Base-by-base conservation (phyloP, 2,329 filamentous ascomycete species). In the Leptoxyphium fumago region DNA sequence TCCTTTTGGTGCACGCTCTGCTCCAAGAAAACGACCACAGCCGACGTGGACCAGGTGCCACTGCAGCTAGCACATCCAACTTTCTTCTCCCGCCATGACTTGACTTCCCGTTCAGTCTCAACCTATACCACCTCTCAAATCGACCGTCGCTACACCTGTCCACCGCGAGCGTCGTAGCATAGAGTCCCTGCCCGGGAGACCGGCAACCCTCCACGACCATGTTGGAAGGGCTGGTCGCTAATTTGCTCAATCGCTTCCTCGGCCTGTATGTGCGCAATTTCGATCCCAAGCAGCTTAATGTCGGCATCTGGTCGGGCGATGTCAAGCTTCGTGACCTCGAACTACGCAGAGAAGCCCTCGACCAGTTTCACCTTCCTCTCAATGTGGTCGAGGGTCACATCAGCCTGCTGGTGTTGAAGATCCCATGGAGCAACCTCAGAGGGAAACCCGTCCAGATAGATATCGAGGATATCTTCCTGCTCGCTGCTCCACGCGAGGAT, bases 261-360 rank as follows among this genome's bases (percentile, higher is more conserved):
- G 93, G 91, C 74, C 94, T 96, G 83, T 98, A 98, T 66, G 89
- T 99, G 66, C 88, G 94, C 75, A 96, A 98, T 68, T 98, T 99
- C 63, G 91, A 99, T 65, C 86, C 91, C 44, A 83, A 86, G 58
- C 91, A 98, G 70, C 75, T 99, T 52, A 98, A 98, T 62, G 88
- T 98, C 50, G 91, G 93, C 50, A 98, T 98, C 58, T 98, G 89
- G 91, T 94, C 85, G 17, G 91, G 93, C 56, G 91, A 99, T 69
- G 91, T 98, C 58, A 94, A 94, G 68, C 74, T 99, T 39, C 80
- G 81, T 48, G 81, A 98, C 57, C 80, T 99, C 46, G 84, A 98
- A 68, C 75, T 99, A 40, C 85, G 88, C 45, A 78, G 84, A 46
- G 91, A 98, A 71, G 91, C 91, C 14, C 80, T 99, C 52, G 91